Evolutionary conservation across 2,329 filamentous ascomycete genomes (phyloP).

Genomic region (Lachnellula cervina): DNA sequence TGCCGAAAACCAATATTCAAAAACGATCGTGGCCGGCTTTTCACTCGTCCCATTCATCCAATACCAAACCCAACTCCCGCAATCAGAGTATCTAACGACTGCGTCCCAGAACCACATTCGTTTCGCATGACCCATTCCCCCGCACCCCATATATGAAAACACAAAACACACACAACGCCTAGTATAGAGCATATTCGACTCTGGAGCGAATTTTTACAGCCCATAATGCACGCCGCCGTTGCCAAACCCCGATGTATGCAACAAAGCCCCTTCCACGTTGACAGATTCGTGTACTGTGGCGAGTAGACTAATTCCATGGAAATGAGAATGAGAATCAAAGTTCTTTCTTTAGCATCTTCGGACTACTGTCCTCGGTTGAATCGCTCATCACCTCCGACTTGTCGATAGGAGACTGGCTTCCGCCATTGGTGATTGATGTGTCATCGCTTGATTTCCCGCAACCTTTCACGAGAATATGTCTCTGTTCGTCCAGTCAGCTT

Average conservation of each 20-base stretch:
- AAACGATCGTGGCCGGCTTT: not conserved
- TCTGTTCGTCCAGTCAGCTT: slow-evolving; percentile 39
- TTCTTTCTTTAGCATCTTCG: slow-evolving; percentile 26
- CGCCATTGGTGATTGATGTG: slow-evolving; percentile 17
- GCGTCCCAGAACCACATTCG: not conserved
- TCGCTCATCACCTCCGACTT: slow-evolving; percentile 30
- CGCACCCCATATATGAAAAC: slow-evolving; percentile 4
- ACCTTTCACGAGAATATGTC: slow-evolving; percentile 64
- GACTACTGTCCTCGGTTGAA: slow-evolving; percentile 24
- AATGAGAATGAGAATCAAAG: slow-evolving; percentile 6
- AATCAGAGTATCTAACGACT: not conserved
- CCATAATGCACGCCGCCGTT: slow-evolving; percentile 16
- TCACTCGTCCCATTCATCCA: not conserved
- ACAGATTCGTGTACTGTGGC: slow-evolving; percentile 9
- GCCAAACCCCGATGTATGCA: slow-evolving; percentile 2
- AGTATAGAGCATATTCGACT: slow-evolving; percentile 15
- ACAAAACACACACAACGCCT: slow-evolving; percentile 12
- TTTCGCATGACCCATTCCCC: not conserved
- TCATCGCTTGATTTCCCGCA: slow-evolving; percentile 46
- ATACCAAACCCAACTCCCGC: slow-evolving; percentile 10
- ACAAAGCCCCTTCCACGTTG: not conserved
- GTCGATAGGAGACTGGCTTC: slow-evolving; percentile 27
- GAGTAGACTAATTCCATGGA: not conserved
- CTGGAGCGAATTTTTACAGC: slow-evolving; percentile 8
- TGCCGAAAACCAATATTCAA: not conserved